Base-by-base conservation (phyloP, 441 rosid genomes). In the Sinapis alba region DNA sequence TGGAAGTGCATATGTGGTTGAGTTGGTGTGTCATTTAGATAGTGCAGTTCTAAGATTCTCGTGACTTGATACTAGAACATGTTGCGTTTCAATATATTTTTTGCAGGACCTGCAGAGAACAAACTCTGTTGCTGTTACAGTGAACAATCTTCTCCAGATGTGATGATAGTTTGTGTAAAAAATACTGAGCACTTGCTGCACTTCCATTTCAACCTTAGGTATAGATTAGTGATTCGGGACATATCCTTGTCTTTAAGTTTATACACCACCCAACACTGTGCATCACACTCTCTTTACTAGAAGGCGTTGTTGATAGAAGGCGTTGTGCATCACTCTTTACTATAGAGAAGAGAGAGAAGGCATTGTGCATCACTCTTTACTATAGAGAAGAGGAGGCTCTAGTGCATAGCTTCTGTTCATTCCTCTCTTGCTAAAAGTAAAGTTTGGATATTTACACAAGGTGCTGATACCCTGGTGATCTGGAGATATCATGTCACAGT, bases 91-190 rank as follows among this genome's bases (percentile, higher is more conserved):
- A 16, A 38, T 12, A 32, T 6, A 32, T 58, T 30, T 69, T 9
- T 66, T 76, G 76, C 78, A 80, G 83, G 83, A 80, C 68, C 79
- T 96, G 89, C 99, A 89, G 89, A 85, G 88, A 76, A 93, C 99
- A 67, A 89, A 93, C 81, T 96, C 99, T 23, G 98, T 83, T 32
- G 80, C 92, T 56, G 89, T 90, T 26, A 93, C 97, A 69, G 98
- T 96, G 86, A 93, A 96, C 87, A 96, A 96, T 82, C 99, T 93
- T 82, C 99, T 93, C 73, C 99, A 96, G 82, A 93, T 88, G 90
- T 93, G 83, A 90, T 61, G 64, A 78, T 65, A 81, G 62, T 75
- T 75, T 74, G 24, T 54, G 56, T 69, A 74, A 38, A 50, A 68
- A 50, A 45, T 69, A 64, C 62, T 57, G 70, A 62, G 78, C 65